Base-by-base conservation (phyloP, 805 yeast genomes). In the Naumovozyma baii region DNA sequence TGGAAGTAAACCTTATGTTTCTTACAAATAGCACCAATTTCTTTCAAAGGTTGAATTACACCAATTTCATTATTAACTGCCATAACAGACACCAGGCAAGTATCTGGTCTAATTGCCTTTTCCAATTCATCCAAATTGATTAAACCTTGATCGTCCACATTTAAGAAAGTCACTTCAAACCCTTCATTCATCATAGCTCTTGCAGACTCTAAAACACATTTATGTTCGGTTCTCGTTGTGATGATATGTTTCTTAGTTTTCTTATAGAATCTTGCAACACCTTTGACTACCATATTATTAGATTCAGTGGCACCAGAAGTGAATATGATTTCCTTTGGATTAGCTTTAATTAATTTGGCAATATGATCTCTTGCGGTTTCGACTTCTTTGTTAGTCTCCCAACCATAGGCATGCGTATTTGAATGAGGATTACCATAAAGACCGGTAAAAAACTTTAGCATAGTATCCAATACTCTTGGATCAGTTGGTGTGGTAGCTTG, bases 401-500 rank as follows among this genome's bases (percentile, higher is more conserved):
- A 92, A 28, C 99, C 99, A 60, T 90, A 92, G 4, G 95, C 75
- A 59, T 92, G 99, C 2, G 98, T 92, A 43, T 92, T 78, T 4
- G 96, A 86, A 64, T 92, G 99, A 17, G 99, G 99, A 61, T 92
- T 92, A 46, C 99, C 99, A 59, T 86, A 92, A 41, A 85, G 70
- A 3, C 97, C 97, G 2, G 97, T 90, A 61, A 76, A 83, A 57
- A 80, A 86, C 51, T 74, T 76, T 50, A 85, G 60, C 95, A 85
- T 86, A 50, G 78, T 80, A 58, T 85, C 95, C 50, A 92, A 65
- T 8, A 92, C 99, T 40, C 99, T 72, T 25, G 98, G 98, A 59
- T 92, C 99, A 1, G 92, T 83, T 19, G 97, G 98, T 0, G 99
- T 90, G 0, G 99, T 92, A 22, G 98, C 97, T 66, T 92, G 99